A percentile compares a stretch with the other conserved stretches of the same genome.
These are phyloP conservation scores for Scenedesmus sp. DNA, from an alignment of 163 green algal genomes.

Conservation along the genomic window DNA sequence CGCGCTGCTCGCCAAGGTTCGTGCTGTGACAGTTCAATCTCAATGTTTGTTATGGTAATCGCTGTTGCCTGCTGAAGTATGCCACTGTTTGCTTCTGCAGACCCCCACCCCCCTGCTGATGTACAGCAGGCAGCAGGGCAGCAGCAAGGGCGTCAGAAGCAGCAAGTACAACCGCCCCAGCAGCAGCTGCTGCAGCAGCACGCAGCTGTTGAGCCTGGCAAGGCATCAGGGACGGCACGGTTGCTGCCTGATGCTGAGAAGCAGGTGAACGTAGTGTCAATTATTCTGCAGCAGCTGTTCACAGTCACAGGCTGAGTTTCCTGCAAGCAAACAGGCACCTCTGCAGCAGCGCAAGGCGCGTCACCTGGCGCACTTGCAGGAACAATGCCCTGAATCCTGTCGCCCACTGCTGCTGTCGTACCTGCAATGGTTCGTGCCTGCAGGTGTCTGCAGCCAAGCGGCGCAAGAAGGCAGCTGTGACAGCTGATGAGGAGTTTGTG, in stretches of 20 bases:
- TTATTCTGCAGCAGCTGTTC: neutral
- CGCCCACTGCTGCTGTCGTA: too few species aligned
- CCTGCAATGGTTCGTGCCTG: neutral
- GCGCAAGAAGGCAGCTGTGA: neutral
- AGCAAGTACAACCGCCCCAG: conserved; percentile 5
- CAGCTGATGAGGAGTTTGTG: conserved; percentile 42
- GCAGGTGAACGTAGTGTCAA: neutral
- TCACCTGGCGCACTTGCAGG: too few species aligned
- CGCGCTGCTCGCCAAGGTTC: neutral
- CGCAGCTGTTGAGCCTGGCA: neutral
- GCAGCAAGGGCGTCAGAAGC: neutral
- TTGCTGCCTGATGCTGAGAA: neutral
- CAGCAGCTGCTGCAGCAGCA: neutral
- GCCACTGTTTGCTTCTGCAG: neutral
- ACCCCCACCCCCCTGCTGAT: neutral
- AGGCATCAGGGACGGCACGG: neutral
- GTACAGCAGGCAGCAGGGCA: neutral
- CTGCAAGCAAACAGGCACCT: too few species aligned
- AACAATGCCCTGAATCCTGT: too few species aligned
- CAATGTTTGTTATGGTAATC: neutral
- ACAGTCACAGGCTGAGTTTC: neutral
- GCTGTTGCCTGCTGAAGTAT: neutral
- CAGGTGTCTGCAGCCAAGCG: conserved; percentile 41
- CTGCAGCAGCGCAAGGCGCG: too few species aligned
- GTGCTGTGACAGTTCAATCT: neutral